These are phyloP conservation scores for Pyrus hybrid DNA, from an alignment of 331 rosid genomes.

Conservation along the genomic window DNA sequence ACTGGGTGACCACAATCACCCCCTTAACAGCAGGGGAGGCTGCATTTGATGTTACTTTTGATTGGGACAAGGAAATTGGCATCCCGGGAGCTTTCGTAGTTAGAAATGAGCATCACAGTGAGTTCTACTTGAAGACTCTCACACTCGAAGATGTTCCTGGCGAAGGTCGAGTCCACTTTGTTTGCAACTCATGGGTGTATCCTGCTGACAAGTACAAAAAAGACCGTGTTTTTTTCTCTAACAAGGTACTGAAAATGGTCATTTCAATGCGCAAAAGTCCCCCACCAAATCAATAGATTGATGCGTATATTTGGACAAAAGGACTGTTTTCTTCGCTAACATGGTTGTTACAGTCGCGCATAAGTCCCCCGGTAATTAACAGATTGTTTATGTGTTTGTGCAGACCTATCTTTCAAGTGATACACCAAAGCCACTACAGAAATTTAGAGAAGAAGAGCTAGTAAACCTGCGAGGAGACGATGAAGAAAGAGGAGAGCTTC, in stretches of 20 bases:
- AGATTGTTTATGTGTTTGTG: neutral
- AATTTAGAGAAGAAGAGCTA: slow-evolving; percentile 36
- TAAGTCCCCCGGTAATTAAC: too few species aligned
- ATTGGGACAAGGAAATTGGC: slow-evolving; percentile 28
- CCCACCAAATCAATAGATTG: neutral
- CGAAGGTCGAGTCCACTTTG: slow-evolving; percentile 32
- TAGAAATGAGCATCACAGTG: slow-evolving; percentile 12
- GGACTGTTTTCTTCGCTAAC: too few species aligned
- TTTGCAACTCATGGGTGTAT: slow-evolving; percentile 56
- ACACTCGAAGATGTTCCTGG: slow-evolving; percentile 46
- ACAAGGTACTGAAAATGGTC: slow-evolving; percentile 21
- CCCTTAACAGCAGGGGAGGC: slow-evolving; percentile 17
- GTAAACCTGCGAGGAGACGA: slow-evolving; percentile 40
- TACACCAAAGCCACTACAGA: slow-evolving; percentile 30
- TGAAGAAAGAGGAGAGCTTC: slow-evolving; percentile 24
- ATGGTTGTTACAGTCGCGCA: too few species aligned
- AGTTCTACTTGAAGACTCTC: slow-evolving; percentile 38
- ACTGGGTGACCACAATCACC: slow-evolving; percentile 14
- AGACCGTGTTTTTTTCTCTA: slow-evolving; percentile 39
- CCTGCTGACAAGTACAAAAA: slow-evolving; percentile 11
- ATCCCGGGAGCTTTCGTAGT: slow-evolving; percentile 44
- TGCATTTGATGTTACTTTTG: slow-evolving; percentile 23
- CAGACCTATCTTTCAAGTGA: slow-evolving; percentile 40
- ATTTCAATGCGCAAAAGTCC: neutral
- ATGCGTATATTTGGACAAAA: too few species aligned